Base-by-base conservation (phyloP, 345 rosid genomes). In the Pugionium dolabratum region DNA sequence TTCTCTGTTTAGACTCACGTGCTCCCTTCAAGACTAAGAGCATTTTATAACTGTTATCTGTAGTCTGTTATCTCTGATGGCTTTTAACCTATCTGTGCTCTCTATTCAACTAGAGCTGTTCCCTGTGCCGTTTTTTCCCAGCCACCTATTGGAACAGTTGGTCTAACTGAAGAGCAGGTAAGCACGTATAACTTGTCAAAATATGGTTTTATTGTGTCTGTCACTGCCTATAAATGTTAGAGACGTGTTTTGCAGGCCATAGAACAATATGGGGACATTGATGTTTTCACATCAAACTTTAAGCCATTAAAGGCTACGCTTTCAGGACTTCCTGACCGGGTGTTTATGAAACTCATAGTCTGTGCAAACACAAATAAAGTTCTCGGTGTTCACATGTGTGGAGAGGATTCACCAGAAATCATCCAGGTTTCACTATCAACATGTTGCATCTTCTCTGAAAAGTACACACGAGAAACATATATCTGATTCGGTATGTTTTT, bases 141-240 rank as follows among this genome's bases (percentile, higher is more conserved):
- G 83, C 98, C 98, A 60, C 98, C 97, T 46, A 90, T 93, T 69
- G 97, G 97, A 75, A 87, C 83, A 72, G 97, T 93, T 49, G 97
- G 98, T 76, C 86, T 85, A 61, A 79, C 85, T 4, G 96, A 90
- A 80, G 98, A 90, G 62, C 91, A 93, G 92, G 98, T 90, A 63
- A 72, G 30, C 18, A 18, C 37, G n/a, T n/a, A 34, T 26, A 26
- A 8, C 32, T 51, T 26, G 3, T 40, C 2, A 2, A 59, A 9
- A 8, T 61, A n/a, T 60, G 43, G 29, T 69, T 26, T 18, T 50
- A 10, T 63, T 7, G 29, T 26, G n/a, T 50, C 9, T 42, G 62
- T 9, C 6, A 45, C 45, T 44, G 32, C 45, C 0, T 52, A 10
- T 44, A 31, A 64, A 53, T 65, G 46, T 40, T 18, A 29, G 25